phyloP scores from a whole-genome alignment of 805 yeast genomes.

The Wickerhamomyces canadensis region DNA sequence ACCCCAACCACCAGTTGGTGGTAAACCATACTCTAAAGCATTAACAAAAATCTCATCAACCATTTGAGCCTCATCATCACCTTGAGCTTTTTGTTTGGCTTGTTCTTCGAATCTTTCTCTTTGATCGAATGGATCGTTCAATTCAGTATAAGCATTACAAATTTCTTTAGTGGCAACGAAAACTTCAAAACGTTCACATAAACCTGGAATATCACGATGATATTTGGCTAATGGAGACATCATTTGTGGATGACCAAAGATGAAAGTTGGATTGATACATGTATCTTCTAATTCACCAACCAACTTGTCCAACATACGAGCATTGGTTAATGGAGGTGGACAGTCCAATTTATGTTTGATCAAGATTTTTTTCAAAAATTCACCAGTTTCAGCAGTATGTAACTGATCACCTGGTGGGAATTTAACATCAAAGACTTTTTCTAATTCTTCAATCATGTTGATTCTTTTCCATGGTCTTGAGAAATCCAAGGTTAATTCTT shows the following conservation, averaged over 20 bases:
- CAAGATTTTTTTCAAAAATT: constrained; percentile 77
- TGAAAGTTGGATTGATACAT: constrained; percentile 94
- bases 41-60: constrained; percentile 96
- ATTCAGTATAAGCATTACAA: constrained; percentile 96
- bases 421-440: constrained; percentile 75
- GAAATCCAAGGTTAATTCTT: constrained; percentile 77
- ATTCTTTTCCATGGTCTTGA: constrained; percentile 98
- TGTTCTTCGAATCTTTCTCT: constrained; percentile 97
- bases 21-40: constrained; percentile 96
- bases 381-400: constrained; percentile 90
- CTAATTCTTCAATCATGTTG: constrained; percentile 95
- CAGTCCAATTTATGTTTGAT: constrained; percentile 81
- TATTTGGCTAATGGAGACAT: constrained; percentile 99
- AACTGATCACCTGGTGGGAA: constrained; percentile 96
- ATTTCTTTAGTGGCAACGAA: constrained; percentile 98
- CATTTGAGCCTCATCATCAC: constrained; percentile 98
- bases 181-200: constrained; percentile 97
- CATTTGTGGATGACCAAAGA: constrained; percentile 99
- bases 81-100: constrained; percentile 97
- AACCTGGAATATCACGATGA: constrained; percentile 86
- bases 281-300: constrained; percentile 95
- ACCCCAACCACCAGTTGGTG: constrained; percentile 99
- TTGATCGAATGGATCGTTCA: constrained; percentile 98
- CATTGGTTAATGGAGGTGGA: constrained; percentile 87
- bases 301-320: constrained; percentile 97